These are phyloP conservation scores for Telfairia occidentalis DNA, from an alignment of 331 rosid species.

Conservation along the genomic window DNA sequence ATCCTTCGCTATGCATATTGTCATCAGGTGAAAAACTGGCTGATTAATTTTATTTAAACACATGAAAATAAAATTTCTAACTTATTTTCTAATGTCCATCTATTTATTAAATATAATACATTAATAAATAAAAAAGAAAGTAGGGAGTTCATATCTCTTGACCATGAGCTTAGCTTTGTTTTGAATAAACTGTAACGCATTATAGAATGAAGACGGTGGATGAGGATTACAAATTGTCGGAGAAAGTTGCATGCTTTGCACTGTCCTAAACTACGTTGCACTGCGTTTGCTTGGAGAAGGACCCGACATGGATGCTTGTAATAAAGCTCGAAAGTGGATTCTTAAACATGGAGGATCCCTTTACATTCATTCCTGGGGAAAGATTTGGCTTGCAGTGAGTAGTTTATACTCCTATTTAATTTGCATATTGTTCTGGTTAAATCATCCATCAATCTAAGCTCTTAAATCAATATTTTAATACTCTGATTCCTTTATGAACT, in stretches of 20 bases:
- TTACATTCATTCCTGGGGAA: background rate
- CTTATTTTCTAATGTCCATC: too few species aligned
- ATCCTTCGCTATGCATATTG: background rate
- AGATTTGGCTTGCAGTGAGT: background rate
- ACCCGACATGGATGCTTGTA: background rate
- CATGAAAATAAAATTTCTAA: too few species aligned
- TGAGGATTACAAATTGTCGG: background rate
- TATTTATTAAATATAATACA: too few species aligned
- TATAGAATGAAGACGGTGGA: background rate
- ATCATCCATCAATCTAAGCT: too few species aligned
- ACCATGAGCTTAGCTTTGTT: too few species aligned
- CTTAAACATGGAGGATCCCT: background rate
- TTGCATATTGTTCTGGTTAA: background rate
- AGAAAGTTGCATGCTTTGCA: slow-evolving; percentile 1
- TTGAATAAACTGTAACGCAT: too few species aligned
- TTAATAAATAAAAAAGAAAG: too few species aligned
- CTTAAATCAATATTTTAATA: too few species aligned
- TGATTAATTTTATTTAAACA: background rate
- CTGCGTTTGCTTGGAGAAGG: background rate
- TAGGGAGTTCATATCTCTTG: too few species aligned
- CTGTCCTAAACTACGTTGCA: background rate
- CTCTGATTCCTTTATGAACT: too few species aligned
- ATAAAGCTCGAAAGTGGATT: background rate
- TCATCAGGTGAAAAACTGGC: background rate
- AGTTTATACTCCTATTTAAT: background rate